phyloP scores from a whole-genome alignment of 768 basidiomycete species.

The Leccinum incarnatum region DNA sequence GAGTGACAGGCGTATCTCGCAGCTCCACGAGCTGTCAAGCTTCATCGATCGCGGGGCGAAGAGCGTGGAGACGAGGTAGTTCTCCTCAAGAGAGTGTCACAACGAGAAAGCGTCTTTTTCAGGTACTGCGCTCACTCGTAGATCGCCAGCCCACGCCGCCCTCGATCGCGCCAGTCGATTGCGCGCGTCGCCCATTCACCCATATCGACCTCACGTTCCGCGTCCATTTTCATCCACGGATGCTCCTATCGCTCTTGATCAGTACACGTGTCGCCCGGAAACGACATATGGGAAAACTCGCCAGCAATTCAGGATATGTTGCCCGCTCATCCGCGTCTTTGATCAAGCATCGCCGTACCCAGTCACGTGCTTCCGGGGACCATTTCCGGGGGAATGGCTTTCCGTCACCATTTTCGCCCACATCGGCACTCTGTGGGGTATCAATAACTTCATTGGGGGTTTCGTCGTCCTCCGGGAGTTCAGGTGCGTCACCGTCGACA shows the following conservation, averaged over 20 bases:
- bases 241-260: slow-evolving; percentile 49
- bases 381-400: slow-evolving; percentile 20
- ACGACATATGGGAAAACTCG: slow-evolving; percentile 31
- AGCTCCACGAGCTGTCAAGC: background rate
- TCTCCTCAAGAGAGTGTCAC: slow-evolving; percentile 17
- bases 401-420: slow-evolving; percentile 15
- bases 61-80: slow-evolving; percentile 19
- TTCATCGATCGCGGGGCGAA: slow-evolving; percentile 25
- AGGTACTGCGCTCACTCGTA: slow-evolving; percentile 23
- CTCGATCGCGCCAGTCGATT: slow-evolving; percentile 35
- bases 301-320: slow-evolving; percentile 80
- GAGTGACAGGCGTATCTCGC: slow-evolving; percentile 2
- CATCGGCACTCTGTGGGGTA: slow-evolving; percentile 5
- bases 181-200: slow-evolving; percentile 72
- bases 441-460: slow-evolving; percentile 11
- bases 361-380: slow-evolving; percentile 64
- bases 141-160: slow-evolving; percentile 17
- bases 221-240: slow-evolving; percentile 70
- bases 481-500: slow-evolving; percentile 90
- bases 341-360: slow-evolving; percentile 74
- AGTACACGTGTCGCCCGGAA: slow-evolving; percentile 1
- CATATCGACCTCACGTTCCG: slow-evolving; percentile 73
- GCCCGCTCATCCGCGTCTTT: slow-evolving; percentile 80
- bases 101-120: slow-evolving; percentile 2
- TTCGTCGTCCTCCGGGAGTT: slow-evolving; percentile 61